Base-by-base conservation (phyloP, 2,329 filamentous ascomycete species). In the Knoxdaviesia proteae region DNA sequence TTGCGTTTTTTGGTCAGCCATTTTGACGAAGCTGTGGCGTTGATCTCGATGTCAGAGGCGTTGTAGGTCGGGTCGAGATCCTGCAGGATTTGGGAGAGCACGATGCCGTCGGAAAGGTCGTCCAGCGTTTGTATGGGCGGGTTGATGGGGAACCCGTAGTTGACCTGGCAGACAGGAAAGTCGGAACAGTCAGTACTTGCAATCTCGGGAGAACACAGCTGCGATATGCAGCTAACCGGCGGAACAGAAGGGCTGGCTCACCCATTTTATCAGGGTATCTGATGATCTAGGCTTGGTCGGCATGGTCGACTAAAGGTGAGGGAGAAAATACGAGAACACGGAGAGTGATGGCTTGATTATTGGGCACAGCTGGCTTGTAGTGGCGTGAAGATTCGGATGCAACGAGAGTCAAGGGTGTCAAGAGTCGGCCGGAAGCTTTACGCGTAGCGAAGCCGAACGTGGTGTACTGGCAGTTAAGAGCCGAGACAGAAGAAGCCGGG, bases 41-140 rank as follows among this genome's bases (percentile, higher is more conserved):
- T 64, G 39, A 61, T 58, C 44, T 71, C 64, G 44, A 77, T 65
- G 46, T 71, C 62, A 0, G 63, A 59, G 32, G 65, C 62, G 52
- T 71, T 65, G 52, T 75, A 79, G 46, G 65, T 60, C 34, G 64
- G 53, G 49, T 77, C 71, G 40, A 79, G 58, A 50, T 75, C 67
- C 53, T 69, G 63, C 46, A 76, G 65, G 39, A 75, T 63, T 48
- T 69, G 58, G 36, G 65, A 69, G 48, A 75, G 65, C 33, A 68
- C 55, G 45, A 66, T 56, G 43, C 70, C 71, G 48, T 75, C 71
- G 52, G 61, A 58, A 39, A 71, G 61, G 42, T 69, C 62, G 42
- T 66, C 61, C 41, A 70, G 58, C n/a, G 63, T 65, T 48, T 63
- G 63, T 52, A 64, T 63, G 47, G 61, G 57, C 35, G 59, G 54